Conservation (phyloP, 208 protist species). For the Balamuthia mandrillaris region DNA sequence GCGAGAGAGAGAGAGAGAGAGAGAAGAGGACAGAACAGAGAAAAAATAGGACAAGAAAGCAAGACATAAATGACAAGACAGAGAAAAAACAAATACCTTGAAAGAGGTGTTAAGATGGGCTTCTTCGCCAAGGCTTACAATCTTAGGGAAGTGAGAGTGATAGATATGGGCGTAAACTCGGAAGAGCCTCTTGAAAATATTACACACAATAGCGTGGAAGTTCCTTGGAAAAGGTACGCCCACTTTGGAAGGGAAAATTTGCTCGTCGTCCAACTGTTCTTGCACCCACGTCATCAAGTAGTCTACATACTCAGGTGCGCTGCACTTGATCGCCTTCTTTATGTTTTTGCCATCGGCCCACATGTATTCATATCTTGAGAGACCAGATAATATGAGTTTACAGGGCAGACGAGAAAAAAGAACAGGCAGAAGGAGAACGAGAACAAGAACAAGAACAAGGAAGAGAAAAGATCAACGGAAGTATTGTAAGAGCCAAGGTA, state of each 20-base stretch:
- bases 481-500: background rate
- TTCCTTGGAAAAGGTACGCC: slow-evolving; percentile 72
- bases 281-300: slow-evolving; percentile 97
- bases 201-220: slow-evolving; percentile 87
- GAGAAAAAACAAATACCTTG: slow-evolving; percentile 69
- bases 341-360: slow-evolving; percentile 91
- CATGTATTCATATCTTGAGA: slow-evolving; percentile 83
- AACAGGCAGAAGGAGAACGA: background rate
- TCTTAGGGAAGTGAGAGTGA: slow-evolving; percentile 92
- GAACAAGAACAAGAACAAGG: background rate
- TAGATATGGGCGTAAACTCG: slow-evolving; percentile 98
- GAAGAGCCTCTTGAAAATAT: slow-evolving; percentile 96
- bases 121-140: slow-evolving; percentile 89
- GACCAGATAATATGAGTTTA: too few species aligned
- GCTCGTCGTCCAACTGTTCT: slow-evolving; percentile 90
- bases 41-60: background rate
- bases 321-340: slow-evolving; percentile 90
- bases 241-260: slow-evolving; percentile 86
- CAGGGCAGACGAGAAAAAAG: background rate
- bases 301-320: slow-evolving; percentile 95
- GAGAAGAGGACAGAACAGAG: background rate
- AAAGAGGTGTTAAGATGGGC: slow-evolving; percentile 96
- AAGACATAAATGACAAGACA: background rate
- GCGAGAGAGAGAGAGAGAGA: background rate
- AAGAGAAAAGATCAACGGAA: background rate